Conservation (phyloP, 2,329 filamentous ascomycete genomes). For the Cladosporium phlei region DNA sequence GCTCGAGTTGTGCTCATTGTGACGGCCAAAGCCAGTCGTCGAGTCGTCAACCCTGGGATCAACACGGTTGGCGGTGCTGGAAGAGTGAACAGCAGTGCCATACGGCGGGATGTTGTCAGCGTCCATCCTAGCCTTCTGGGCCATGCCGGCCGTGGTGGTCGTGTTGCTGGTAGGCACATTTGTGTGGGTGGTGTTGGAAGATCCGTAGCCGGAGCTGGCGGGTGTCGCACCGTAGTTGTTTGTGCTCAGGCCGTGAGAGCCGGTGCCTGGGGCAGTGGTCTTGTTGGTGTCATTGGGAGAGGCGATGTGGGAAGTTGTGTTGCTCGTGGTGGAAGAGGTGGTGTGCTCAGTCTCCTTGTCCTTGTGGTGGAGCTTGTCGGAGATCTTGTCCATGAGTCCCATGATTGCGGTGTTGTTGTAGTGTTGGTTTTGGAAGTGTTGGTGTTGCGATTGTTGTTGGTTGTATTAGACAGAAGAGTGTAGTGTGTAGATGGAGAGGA, state of each 20-base stretch:
- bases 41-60: slow-evolving; percentile 15
- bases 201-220: background rate
- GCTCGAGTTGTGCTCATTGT: background rate
- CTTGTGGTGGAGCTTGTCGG: slow-evolving; percentile 3
- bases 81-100: slow-evolving; percentile 24
- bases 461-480: no score
- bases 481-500: no score
- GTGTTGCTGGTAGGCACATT: background rate
- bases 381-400: slow-evolving; percentile 9
- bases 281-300: background rate
- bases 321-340: background rate
- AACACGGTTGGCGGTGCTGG: slow-evolving; percentile 18
- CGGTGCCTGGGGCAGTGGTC: background rate
- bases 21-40: background rate
- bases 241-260: slow-evolving; percentile 2
- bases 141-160: no score
- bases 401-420: slow-evolving; percentile 5
- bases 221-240: no score
- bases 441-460: no score
- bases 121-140: no score
- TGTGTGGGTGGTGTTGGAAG: background rate
- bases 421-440: no score
- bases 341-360: background rate
- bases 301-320: background rate
- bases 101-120: no score